Conservation (phyloP, 441 rosid species). For the Aquilaria agallochum region DNA sequence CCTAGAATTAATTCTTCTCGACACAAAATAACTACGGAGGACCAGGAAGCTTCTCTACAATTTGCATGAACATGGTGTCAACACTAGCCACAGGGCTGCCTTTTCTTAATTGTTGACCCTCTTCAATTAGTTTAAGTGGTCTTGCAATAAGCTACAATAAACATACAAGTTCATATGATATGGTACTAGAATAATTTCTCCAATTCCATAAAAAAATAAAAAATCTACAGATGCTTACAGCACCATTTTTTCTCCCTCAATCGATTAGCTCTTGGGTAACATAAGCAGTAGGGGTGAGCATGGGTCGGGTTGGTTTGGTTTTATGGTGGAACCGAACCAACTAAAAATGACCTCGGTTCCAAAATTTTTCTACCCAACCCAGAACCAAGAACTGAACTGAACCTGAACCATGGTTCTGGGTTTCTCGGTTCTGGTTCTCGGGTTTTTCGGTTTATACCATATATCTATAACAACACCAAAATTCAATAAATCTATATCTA, state of each 20-base stretch:
- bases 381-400: no score
- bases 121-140: slow-evolving; percentile 74
- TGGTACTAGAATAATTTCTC: slow-evolving; percentile 2
- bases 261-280: slow-evolving; percentile 71
- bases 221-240: slow-evolving; percentile 42
- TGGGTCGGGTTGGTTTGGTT: no score
- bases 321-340: no score
- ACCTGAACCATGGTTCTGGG: no score
- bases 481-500: no score
- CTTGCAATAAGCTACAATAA: slow-evolving; percentile 61
- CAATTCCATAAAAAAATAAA: background rate
- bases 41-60: slow-evolving; percentile 49
- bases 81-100: slow-evolving; percentile 63
- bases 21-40: slow-evolving; percentile 70
- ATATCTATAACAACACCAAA: no score
- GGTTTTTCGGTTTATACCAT: no score
- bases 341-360: no score
- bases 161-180: slow-evolving; percentile 11
- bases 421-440: no score
- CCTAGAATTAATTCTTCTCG: slow-evolving; percentile 73
- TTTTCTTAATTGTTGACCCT: slow-evolving; percentile 53
- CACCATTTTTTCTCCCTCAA: slow-evolving; percentile 79
- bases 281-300: slow-evolving; percentile 27
- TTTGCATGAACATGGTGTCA: slow-evolving; percentile 65
- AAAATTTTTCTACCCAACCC: no score